Evolutionary conservation across 2,329 filamentous ascomycete species (phyloP).

Genomic region (Incumbomyces lentus): DNA sequence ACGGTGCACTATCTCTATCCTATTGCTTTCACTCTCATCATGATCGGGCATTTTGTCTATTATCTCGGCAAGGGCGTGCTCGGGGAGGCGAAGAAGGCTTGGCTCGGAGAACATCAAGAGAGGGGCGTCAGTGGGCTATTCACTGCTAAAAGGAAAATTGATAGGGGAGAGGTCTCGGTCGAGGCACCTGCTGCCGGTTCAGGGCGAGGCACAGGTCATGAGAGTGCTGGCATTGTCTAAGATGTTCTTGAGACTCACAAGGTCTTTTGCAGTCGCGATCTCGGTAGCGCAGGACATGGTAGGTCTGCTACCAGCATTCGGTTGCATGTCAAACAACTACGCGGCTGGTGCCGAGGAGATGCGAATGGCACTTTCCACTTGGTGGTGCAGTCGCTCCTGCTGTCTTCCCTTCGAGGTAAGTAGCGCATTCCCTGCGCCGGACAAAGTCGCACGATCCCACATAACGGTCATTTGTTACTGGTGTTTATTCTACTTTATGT

Average conservation of each 20-base stretch:
- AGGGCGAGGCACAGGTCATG: constrained; percentile 15
- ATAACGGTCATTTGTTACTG: too few species aligned
- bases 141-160: constrained; percentile 68
- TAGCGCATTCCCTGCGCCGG: too few species aligned
- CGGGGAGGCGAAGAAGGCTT: constrained; percentile 87
- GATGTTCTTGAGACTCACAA: not conserved
- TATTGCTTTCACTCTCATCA: constrained; percentile 86
- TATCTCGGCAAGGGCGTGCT: constrained; percentile 73
- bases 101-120: constrained; percentile 82
- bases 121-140: constrained; percentile 68
- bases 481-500: too few species aligned
- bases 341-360: too few species aligned
- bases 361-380: too few species aligned
- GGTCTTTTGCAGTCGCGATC: too few species aligned
- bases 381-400: too few species aligned
- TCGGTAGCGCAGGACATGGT: too few species aligned
- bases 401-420: too few species aligned
- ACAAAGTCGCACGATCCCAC: too few species aligned
- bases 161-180: constrained; percentile 11
- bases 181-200: constrained; percentile 5
- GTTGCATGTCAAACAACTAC: too few species aligned
- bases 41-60: constrained; percentile 75
- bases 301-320: too few species aligned
- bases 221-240: constrained; percentile 16
- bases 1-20: constrained; percentile 84